phyloP scores from a whole-genome alignment of 495 filamentous ascomycete species.

The Hyaloscypha variabilis region DNA sequence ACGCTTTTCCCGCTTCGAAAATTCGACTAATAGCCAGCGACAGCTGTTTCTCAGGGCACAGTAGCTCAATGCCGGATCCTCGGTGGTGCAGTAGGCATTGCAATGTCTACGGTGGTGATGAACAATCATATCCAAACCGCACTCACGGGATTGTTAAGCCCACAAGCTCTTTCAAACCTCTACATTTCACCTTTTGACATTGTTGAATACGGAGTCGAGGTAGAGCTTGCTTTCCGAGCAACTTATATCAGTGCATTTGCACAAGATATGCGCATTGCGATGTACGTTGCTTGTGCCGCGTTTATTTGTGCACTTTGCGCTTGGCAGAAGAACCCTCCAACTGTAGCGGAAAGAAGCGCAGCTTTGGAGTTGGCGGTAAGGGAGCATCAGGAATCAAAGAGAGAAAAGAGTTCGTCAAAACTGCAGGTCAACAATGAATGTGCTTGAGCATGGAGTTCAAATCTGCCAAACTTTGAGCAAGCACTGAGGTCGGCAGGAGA shows the following conservation, averaged over 20 bases:
- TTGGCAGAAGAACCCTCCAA: no score
- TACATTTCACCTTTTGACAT: constrained; percentile 11
- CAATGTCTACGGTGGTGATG: constrained; percentile 45
- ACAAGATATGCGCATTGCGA: constrained; percentile 8
- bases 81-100: constrained; percentile 53
- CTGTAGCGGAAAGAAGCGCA: no score
- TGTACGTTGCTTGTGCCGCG: constrained; percentile 2
- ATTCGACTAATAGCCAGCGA: no score
- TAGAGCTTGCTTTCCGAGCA: not conserved
- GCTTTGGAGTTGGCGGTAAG: no score
- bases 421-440: no score
- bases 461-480: no score
- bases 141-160: not conserved
- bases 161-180: constrained; percentile 5
- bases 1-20: no score
- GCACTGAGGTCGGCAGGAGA: no score
- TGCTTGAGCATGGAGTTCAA: no score
- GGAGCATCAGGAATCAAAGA: no score
- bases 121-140: constrained; percentile 29
- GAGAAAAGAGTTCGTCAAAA: no score
- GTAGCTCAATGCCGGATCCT: constrained; percentile 48
- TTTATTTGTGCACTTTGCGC: no score
- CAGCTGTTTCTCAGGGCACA: constrained; percentile 50
- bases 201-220: not conserved
- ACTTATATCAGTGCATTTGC: constrained; percentile 12